Evolutionary conservation across 495 filamentous ascomycete species (phyloP), one percentile per base, ranked within the genome.

Genomic region (Amniculicola lignicola): DNA sequence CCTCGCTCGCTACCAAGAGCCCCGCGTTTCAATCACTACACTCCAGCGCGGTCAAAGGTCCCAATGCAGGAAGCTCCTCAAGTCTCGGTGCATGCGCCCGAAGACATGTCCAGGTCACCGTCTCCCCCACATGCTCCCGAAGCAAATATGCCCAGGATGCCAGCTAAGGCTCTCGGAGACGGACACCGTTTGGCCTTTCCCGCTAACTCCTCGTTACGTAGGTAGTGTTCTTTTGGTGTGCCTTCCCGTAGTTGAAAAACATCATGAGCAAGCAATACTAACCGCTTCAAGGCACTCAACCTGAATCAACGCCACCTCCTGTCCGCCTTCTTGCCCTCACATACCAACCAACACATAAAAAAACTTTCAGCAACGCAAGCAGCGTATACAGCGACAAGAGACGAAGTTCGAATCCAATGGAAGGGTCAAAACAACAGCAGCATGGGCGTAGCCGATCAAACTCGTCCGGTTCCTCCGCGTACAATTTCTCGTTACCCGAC

Each of bases 341-440:
- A 3, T 52, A 60, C 27, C 55, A 64, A 22, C 61, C 61, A n/a
- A 40, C 51, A 0, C 61, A 64, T 27, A 24, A 52, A 31, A 50
- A 52, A n/a, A 47, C 56, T 18, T 21, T n/a, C 25, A 64, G 61
- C 47, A 25, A 33, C 9, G 56, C 61, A 12, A 60, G 56, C 51
- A 64, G 61, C 27, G 35, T 57, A n/a, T 64, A 64, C 25, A 61
- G 56, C 40, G 43, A 56, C 10, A 48, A 64, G 1, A 12, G 43
- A 25, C 42, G 9, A 14, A 48, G 41, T 21, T 27, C 18, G n/a
- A 15, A n/a, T n/a, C n/a, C n/a, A n/a, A n/a, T n/a, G n/a, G n/a
- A n/a, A n/a, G n/a, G n/a, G n/a, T n/a, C n/a, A n/a, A n/a, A n/a
- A n/a, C n/a, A n/a, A n/a, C n/a, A 28, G 28, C 39, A 45, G 19